Percentiles rank a stretch among this genome's conserved stretches.
Conservation (phyloP, 495 filamentous ascomycete species). For the Umbilicaria muhlenbergii region DNA sequence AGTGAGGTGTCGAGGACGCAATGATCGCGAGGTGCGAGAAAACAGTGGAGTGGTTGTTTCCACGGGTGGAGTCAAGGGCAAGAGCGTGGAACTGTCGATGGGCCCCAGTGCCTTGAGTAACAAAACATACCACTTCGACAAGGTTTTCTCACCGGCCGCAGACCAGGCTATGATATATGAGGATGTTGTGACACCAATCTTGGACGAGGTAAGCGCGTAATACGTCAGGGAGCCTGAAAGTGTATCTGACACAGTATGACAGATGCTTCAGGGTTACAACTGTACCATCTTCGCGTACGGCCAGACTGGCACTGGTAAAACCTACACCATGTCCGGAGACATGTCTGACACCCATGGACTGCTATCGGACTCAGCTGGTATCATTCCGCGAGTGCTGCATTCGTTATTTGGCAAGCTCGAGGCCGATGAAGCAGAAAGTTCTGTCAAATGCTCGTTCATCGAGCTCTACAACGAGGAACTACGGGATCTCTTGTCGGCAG, state of each 20-base stretch:
- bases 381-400: constrained; percentile 80
- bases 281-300: constrained; percentile 98
- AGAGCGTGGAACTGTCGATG: constrained; percentile 75
- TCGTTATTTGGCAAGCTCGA: constrained; percentile 75
- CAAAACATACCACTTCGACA: constrained; percentile 93
- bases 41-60: constrained; percentile 84
- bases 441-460: constrained; percentile 95
- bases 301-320: constrained; percentile 95
- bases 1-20: constrained; percentile 83
- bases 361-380: constrained; percentile 79
- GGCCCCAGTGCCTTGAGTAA: constrained; percentile 83
- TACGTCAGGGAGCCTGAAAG: background rate
- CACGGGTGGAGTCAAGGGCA: constrained; percentile 75
- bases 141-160: constrained; percentile 89
- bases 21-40: constrained; percentile 78
- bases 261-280: constrained; percentile 96
- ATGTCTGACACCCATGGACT: constrained; percentile 77
- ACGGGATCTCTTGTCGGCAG: constrained; percentile 66
- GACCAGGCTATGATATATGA: constrained; percentile 88
- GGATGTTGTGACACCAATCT: constrained; percentile 77
- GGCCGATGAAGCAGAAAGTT: constrained; percentile 60
- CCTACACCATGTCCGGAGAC: constrained; percentile 98
- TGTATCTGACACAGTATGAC: constrained; percentile 1
- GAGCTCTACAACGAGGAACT: constrained; percentile 97
- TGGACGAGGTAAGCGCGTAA: constrained; percentile 57